Evolutionary conservation across 768 basidiomycete species (phyloP).

Genomic region (Holtermanniella nyarrowii): DNA sequence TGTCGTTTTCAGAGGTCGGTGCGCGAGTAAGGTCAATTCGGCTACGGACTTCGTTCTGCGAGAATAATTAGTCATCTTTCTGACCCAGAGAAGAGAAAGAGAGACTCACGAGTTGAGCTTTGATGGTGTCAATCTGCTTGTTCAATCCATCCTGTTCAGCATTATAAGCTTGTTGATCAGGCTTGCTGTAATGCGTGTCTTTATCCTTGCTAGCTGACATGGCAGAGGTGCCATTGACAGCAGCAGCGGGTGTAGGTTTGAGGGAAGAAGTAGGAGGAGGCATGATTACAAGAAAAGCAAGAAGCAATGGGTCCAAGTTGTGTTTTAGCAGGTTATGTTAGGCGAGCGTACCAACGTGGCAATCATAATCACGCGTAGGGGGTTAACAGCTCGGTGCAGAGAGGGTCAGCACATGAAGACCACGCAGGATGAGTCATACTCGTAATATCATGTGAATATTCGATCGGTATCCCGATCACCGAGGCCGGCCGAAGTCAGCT

Average conservation of each 20-base stretch:
- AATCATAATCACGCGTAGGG: too few relatives aligned
- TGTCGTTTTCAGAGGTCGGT: constrained; percentile 53
- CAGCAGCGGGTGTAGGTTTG: constrained; percentile 22
- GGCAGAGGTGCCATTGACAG: constrained; percentile 26
- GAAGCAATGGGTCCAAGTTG: too few relatives aligned
- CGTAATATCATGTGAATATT: too few relatives aligned
- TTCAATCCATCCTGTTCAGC: constrained; percentile 74
- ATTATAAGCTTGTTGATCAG: constrained; percentile 77
- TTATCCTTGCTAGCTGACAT: constrained; percentile 35
- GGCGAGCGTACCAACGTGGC: too few relatives aligned
- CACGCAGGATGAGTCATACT: too few relatives aligned
- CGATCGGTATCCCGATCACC: too few relatives aligned
- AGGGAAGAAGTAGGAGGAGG: constrained; percentile 38
- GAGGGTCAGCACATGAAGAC: too few relatives aligned
- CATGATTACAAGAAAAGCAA: too few relatives aligned
- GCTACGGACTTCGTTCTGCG: constrained; percentile 33
- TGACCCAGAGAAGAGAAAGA: not conserved
- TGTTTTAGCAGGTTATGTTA: too few relatives aligned
- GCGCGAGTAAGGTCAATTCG: constrained; percentile 30
- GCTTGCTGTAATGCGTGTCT: constrained; percentile 45
- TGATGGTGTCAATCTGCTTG: constrained; percentile 69
- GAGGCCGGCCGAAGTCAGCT: too few relatives aligned
- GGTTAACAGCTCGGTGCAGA: too few relatives aligned
- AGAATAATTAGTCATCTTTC: not conserved
- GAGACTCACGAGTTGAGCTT: constrained; percentile 63